Percentiles rank a stretch among this genome's conserved stretches.
Evolutionary conservation across 257 asterid species (phyloP).

Genomic region (Penstemon eatonii): DNA sequence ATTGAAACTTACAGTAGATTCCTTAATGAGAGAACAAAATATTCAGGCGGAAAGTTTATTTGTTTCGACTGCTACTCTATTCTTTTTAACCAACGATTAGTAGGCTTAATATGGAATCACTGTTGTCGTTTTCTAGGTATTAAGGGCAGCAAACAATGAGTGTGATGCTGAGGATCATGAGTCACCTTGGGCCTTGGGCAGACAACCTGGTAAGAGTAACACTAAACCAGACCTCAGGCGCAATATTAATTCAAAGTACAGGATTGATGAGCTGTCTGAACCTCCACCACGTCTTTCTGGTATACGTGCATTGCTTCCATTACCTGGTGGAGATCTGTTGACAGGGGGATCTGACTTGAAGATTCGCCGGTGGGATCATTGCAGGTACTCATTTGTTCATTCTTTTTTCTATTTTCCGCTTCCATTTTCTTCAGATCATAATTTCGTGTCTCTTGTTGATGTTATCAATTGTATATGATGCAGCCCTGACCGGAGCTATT

Average conservation of each 20-base stretch:
- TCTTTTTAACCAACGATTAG: slow-evolving; percentile 4
- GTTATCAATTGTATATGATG: slow-evolving; percentile 24
- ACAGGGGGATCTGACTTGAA: slow-evolving; percentile 97
- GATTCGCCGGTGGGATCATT: slow-evolving; percentile 97
- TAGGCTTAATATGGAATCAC: slow-evolving; percentile 17
- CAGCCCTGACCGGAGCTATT: slow-evolving; percentile 93
- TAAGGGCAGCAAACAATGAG: slow-evolving; percentile 74
- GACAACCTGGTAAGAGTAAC: slow-evolving; percentile 62
- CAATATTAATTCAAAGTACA: slow-evolving; percentile 64
- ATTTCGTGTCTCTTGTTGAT: slow-evolving; percentile 26
- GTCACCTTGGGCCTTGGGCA: slow-evolving; percentile 75
- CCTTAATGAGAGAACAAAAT: neutral
- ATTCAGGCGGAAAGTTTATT: neutral
- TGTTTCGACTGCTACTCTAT: too few species aligned
- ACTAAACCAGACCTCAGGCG: slow-evolving; percentile 66
- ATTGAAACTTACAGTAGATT: slow-evolving; percentile 8
- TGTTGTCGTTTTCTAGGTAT: slow-evolving; percentile 47
- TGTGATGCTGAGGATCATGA: slow-evolving; percentile 64
- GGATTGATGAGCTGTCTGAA: slow-evolving; percentile 82
- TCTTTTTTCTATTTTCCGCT: neutral
- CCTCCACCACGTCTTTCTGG: slow-evolving; percentile 83
- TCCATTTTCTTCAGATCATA: slow-evolving; percentile 6
- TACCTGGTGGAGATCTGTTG: slow-evolving; percentile 95
- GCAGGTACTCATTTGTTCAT: slow-evolving; percentile 52
- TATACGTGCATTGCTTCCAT: slow-evolving; percentile 96